These are phyloP conservation scores for Ocimum tenuiflorum DNA, from an alignment of 257 asterid species.

Conservation along the genomic window DNA sequence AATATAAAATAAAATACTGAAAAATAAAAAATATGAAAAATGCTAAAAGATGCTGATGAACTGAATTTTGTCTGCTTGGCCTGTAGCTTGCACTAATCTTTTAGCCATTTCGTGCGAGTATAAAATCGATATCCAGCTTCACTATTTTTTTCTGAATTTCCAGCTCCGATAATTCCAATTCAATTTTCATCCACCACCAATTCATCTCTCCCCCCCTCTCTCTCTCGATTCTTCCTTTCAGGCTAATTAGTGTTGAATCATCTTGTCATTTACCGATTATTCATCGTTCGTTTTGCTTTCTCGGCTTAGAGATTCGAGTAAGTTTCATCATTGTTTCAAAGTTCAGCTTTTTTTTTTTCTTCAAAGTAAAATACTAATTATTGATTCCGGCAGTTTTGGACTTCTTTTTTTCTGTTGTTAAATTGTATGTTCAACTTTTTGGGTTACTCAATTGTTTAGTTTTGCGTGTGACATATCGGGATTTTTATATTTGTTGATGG, in stretches of 20 bases:
- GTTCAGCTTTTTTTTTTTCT: not conserved
- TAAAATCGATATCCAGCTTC: conserved; percentile 1
- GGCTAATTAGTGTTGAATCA: not conserved
- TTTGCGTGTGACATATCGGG: not conserved
- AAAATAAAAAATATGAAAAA: not conserved
- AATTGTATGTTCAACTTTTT: not conserved
- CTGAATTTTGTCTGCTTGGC: conserved; percentile 16
- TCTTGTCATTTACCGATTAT: conserved; percentile 11
- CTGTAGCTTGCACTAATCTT: conserved; percentile 12
- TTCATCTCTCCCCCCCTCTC: not conserved
- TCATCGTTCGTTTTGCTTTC: not conserved
- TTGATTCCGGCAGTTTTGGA: not conserved
- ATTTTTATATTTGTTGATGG: not conserved
- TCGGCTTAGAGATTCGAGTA: conserved; percentile 1
- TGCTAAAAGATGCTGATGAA: conserved; percentile 13
- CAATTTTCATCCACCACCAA: conserved; percentile 29
- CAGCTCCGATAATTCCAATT: not conserved
- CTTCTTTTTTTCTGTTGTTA: not conserved
- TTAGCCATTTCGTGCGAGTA: not conserved
- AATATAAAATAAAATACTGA: not conserved
- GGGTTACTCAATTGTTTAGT: not conserved
- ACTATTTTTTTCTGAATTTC: conserved; percentile 20
- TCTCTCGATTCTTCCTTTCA: conserved; percentile 24
- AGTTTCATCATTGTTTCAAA: conserved; percentile 2
- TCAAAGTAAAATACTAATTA: not conserved